Conservation (phyloP, 148 eudicot species). For the Chenopodium album region DNA sequence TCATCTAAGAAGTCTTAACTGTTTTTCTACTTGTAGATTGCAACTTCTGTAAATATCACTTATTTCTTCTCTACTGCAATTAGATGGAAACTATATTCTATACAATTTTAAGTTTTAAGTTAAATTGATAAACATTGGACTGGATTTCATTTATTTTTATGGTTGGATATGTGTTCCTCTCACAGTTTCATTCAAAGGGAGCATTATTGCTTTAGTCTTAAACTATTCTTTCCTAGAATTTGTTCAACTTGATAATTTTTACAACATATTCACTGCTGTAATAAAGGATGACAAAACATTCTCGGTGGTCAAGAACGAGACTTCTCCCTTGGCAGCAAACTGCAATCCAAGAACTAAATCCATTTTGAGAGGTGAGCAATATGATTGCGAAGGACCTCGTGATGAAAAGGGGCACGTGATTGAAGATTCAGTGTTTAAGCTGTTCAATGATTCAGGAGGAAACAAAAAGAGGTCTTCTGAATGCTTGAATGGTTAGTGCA, state of each 20-base stretch:
- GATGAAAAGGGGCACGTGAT: constrained; percentile 32
- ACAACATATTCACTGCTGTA: not conserved
- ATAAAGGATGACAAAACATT: not conserved
- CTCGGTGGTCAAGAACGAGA: constrained; percentile 26
- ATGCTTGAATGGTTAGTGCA: constrained; percentile 30
- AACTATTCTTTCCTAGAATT: not conserved
- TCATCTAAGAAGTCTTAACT: too few species aligned
- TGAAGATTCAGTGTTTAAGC: constrained; percentile 53
- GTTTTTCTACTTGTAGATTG: too few species aligned
- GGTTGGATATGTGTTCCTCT: too few species aligned
- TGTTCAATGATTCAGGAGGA: constrained; percentile 44
- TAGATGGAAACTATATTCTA: too few species aligned
- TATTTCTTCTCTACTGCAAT: too few species aligned
- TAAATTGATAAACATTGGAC: too few species aligned
- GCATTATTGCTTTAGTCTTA: too few species aligned
- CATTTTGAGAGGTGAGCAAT: constrained; percentile 15
- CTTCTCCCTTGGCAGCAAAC: constrained; percentile 25
- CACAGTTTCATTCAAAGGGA: too few species aligned
- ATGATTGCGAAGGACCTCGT: not conserved
- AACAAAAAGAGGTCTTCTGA: constrained; percentile 41
- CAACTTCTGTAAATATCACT: too few species aligned
- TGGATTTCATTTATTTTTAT: too few species aligned
- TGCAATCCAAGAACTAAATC: constrained; percentile 10
- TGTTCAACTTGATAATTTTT: not conserved
- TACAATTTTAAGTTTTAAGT: too few species aligned